A percentile compares a stretch with the other conserved stretches of the same genome.
phyloP scores from a whole-genome alignment of 1,284 basidiomycete genomes.

The Coriolopsis trogii region DNA sequence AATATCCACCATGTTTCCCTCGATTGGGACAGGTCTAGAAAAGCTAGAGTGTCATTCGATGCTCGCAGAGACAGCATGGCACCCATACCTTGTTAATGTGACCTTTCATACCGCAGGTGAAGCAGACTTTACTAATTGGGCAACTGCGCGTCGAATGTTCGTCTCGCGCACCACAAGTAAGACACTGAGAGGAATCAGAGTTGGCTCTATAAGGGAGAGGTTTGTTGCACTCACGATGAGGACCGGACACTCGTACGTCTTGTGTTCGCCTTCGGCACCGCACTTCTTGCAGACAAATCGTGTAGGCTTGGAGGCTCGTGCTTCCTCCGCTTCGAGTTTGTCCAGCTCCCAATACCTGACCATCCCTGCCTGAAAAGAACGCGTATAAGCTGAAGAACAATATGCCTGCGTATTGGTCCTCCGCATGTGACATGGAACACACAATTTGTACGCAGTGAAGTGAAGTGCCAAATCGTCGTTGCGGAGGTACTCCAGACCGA shows the following conservation, averaged over 20 bases:
- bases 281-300: conserved; percentile 72
- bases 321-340: conserved; percentile 39
- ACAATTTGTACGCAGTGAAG: too few species aligned
- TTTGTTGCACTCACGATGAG: conserved; percentile 55
- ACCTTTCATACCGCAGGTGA: conserved; percentile 84
- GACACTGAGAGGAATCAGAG: conserved; percentile 55
- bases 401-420: too few species aligned
- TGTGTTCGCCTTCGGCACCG: conserved; percentile 70
- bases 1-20: conserved; percentile 32
- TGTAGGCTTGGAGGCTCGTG: conserved; percentile 39
- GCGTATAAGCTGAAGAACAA: too few species aligned
- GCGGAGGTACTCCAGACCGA: too few species aligned
- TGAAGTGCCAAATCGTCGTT: too few species aligned
- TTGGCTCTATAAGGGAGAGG: not conserved
- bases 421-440: too few species aligned
- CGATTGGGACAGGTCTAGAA: conserved; percentile 78
- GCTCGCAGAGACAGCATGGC: too few species aligned
- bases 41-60: too few species aligned
- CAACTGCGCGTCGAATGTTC: conserved; percentile 85
- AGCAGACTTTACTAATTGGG: conserved; percentile 85
- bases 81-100: conserved; percentile 73
- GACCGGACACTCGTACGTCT: conserved; percentile 63
- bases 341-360: conserved; percentile 63
- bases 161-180: conserved; percentile 85
- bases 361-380: conserved; percentile 37